Evolutionary conservation across 2,329 filamentous ascomycete genomes (phyloP), one percentile per base, ranked within the genome.

Genomic region (Fusarium penzigii): DNA sequence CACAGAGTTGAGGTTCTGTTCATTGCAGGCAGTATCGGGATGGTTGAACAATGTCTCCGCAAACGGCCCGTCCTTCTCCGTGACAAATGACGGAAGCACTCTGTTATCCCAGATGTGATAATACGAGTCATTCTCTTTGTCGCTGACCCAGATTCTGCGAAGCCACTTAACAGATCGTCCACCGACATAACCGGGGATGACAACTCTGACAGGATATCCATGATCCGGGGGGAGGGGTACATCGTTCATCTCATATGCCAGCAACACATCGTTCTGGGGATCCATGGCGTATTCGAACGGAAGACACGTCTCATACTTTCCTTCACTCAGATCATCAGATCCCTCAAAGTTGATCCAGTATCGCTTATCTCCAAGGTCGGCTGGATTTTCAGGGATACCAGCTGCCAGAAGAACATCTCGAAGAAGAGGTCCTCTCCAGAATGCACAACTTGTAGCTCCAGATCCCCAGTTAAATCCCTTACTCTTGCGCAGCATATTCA

Each of bases 91-190:
- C 5, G 77, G 78, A 17, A 90, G 59, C 6, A 78, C 72, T 10
- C 77, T 65, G 52, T 81, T 81, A 51, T 81, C 78, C 67, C 73
- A 79, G 36, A 78, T 71, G 56, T 81, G 78, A 55, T 79, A 78
- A 54, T 76, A 72, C 3, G 69, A 71, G n/a, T 72, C 61, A 38
- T 72, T 76, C 51, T 79, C 76, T 38, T 73, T 68, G 25, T 73
- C 70, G 9, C 68, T 70, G 34, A 78, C 65, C 49, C 70, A 69
- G 25, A 79, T 71, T 38, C 68, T 68, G 36, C 68, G 65, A 5
- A 79, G 58, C 77, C 77, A 80, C 56, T 80, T 80, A 29, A 79
- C 75, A 40, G 70, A 72, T 11, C 75, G 65, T 0, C 72, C 77
- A 3, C 71, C 77, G 3, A 77, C 72, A 29, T 72, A 69, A 0